Base-by-base conservation (phyloP, 768 basidiomycete genomes). In the Kockovaella imperatae region DNA sequence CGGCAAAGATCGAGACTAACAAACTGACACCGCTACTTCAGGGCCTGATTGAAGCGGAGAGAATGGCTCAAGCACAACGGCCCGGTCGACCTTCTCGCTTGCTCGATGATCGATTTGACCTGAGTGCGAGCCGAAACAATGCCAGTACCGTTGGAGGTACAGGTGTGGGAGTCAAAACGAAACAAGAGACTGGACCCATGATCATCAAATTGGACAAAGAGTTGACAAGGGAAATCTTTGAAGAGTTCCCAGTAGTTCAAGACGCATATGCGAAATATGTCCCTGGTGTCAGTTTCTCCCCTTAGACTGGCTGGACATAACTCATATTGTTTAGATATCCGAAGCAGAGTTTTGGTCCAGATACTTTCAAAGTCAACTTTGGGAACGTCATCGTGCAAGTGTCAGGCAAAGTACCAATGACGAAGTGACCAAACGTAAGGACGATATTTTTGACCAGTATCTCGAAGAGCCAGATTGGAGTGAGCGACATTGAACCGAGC, bases 391-490 rank as follows among this genome's bases (percentile, higher is more conserved):
- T 69, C 83, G 90, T 13, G 91, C 90, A 7, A 90, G 87, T 24
- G 89, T 89, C 51, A 83, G 87, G 49, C 82, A 85, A 15, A 87
- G 85, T 10, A 75, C 83, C 14, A 86, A 85, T 59, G 72, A 62
- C 17, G 62, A 58, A 29, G 83, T 86, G 61, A 82, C 86, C 6
- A 83, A 87, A 46, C 85, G 86, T 69, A 86, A 86, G 42, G 95
- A 99, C 65, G 78, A 84, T 0, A 90, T 97, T 47, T 87, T 99
- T 57, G 93, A 97, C 76, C 81, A 83, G 59, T 99, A 97, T 69
- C 74, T 99, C n/a, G 89, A 91, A 70, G 84, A 82, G 62, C 88
- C 90, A 29, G 95, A 99, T 60, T 89, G 96, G 67, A 88, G 88
- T 88, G 61, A 30, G 79, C 52, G 29, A 35, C 18, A 7, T 24